A percentile compares a stretch with the other conserved stretches of the same genome.
phyloP scores from a whole-genome alignment of 176 grass and related monocot species.

The barley (Hordeum vulgare) region MorexV3_pseudomolecules_assembly NC_058520.1:565040574-565041073 shows the following conservation, averaged over 20 bases:
- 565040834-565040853: background rate
- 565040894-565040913: background rate
- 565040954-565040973: too few species aligned
- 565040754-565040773: background rate
- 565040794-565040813: conserved; percentile 12
- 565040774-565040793: background rate
- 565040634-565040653: too few species aligned
- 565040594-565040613: background rate
- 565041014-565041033: too few species aligned
- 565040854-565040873: background rate
- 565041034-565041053: background rate
- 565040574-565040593: conserved; percentile 16
- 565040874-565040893: background rate
- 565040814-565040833: background rate
- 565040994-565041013: background rate
- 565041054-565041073: background rate
- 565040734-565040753: background rate
- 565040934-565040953: background rate
- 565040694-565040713: background rate
- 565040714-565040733: background rate
- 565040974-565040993: background rate
- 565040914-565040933: background rate
- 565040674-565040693: background rate
- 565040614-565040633: too few species aligned
- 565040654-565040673: background rate